These are phyloP conservation scores for Psilocybe sp. DNA, from an alignment of 768 basidiomycete genomes.

Conservation along the genomic window DNA sequence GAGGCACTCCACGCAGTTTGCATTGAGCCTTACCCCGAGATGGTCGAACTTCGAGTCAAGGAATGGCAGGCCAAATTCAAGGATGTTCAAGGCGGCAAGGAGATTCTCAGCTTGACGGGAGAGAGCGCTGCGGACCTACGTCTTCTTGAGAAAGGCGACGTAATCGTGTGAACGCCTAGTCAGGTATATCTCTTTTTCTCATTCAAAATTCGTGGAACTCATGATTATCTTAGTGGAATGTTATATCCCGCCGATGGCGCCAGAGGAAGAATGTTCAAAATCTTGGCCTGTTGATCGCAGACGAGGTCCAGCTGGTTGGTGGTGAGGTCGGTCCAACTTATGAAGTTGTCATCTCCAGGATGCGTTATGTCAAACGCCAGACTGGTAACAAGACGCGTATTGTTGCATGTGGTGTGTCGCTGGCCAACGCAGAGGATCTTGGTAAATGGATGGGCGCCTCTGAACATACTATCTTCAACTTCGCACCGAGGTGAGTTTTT, in stretches of 20 bases:
- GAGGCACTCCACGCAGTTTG: constrained; percentile 86
- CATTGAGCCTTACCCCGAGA: constrained; percentile 95
- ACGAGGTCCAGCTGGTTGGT: constrained; percentile 93
- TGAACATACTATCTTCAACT: constrained; percentile 95
- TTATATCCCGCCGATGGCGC: constrained; percentile 91
- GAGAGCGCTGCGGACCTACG: constrained; percentile 92
- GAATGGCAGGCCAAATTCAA: constrained; percentile 91
- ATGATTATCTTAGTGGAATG: constrained; percentile 72
- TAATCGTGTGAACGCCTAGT: constrained; percentile 90
- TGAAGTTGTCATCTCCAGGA: constrained; percentile 94
- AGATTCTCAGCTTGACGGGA: constrained; percentile 90
- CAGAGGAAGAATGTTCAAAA: constrained; percentile 96
- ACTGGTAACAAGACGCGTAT: constrained; percentile 91
- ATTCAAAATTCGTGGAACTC: not conserved
- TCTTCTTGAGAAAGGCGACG: constrained; percentile 84
- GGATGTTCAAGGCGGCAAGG: constrained; percentile 84
- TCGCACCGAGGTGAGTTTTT: constrained; percentile 71
- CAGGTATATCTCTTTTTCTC: constrained; percentile 53
- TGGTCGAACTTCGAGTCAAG: constrained; percentile 86
- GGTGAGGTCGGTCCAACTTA: constrained; percentile 96
- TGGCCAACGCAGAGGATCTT: constrained; percentile 93
- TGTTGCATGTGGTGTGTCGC: constrained; percentile 91
- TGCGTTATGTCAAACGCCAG: constrained; percentile 94
- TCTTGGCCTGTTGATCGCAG: constrained; percentile 89
- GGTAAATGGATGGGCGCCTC: constrained; percentile 98